phyloP scores from a whole-genome alignment of 192 early-diverging fungal genomes.

The Funneliformis mosseae region DNA sequence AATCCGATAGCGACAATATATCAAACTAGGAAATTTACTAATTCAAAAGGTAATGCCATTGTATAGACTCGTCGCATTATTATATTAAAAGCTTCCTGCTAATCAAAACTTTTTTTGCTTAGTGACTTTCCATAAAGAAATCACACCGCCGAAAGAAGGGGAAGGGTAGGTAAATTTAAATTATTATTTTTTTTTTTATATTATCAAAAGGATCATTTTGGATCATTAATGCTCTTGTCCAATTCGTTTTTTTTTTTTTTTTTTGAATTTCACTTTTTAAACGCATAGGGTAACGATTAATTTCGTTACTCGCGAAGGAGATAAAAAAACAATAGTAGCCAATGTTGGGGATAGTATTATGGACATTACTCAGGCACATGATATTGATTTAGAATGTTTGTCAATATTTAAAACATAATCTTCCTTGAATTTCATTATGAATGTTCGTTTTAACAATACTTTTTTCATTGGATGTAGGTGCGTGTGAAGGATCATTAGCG shows the following conservation, averaged over 20 bases:
- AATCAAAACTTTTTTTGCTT: background rate
- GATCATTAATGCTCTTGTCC: too few species aligned
- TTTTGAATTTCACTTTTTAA: background rate
- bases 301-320: constrained; percentile 84
- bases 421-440: background rate
- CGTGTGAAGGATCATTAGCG: constrained; percentile 94
- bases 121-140: constrained; percentile 20
- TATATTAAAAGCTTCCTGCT: background rate
- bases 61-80: background rate
- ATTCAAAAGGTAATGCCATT: background rate
- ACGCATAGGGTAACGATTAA: constrained; percentile 59
- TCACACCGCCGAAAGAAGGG: constrained; percentile 12
- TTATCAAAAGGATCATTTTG: background rate
- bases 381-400: constrained; percentile 91
- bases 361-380: constrained; percentile 88
- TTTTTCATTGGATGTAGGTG: constrained; percentile 53
- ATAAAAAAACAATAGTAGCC: constrained; percentile 72
- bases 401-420: background rate
- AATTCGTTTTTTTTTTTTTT: background rate
- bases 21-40: background rate
- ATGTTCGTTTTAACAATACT: background rate
- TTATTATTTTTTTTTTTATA: background rate
- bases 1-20: background rate
- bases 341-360: constrained; percentile 86
- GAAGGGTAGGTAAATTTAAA: constrained; percentile 21